Evolutionary conservation across 257 asterid species (phyloP).

Genomic region (Primulina huaijiensis): DNA sequence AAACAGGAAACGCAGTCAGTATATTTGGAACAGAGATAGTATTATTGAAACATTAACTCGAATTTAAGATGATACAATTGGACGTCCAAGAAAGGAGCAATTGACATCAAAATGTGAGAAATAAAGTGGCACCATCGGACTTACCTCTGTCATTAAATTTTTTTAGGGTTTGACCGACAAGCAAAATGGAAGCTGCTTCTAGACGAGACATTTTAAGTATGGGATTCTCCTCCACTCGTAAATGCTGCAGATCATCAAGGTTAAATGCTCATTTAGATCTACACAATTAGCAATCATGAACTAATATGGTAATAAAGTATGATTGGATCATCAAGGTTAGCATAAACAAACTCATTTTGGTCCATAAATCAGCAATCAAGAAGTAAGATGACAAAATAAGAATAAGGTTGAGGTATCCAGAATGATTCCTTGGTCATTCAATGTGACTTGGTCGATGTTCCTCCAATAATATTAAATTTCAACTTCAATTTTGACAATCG

Average conservation of each 20-base stretch:
- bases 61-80: conserved; percentile 2
- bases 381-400: neutral
- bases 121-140: conserved; percentile 18
- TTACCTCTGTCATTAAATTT: conserved; percentile 95
- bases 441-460: neutral
- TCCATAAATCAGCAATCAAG: neutral
- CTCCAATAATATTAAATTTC: neutral
- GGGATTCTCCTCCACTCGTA: conserved; percentile 98
- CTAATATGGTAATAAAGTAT: neutral
- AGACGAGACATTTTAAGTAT: conserved; percentile 85
- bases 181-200: conserved; percentile 94
- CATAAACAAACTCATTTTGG: neutral
- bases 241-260: conserved; percentile 64
- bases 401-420: neutral
- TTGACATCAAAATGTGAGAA: conserved; percentile 7
- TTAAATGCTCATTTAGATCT: conserved; percentile 13
- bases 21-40: too few relatives aligned
- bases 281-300: conserved; percentile 17
- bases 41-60: neutral
- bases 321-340: conserved; percentile 7
- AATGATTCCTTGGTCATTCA: neutral
- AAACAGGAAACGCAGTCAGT: too few relatives aligned
- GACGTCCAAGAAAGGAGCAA: conserved; percentile 1
- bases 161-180: conserved; percentile 91
- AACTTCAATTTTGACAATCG: neutral